Conservation (phyloP, 106 monocot species). For the Phalaenopsis aphrodite region DNA sequence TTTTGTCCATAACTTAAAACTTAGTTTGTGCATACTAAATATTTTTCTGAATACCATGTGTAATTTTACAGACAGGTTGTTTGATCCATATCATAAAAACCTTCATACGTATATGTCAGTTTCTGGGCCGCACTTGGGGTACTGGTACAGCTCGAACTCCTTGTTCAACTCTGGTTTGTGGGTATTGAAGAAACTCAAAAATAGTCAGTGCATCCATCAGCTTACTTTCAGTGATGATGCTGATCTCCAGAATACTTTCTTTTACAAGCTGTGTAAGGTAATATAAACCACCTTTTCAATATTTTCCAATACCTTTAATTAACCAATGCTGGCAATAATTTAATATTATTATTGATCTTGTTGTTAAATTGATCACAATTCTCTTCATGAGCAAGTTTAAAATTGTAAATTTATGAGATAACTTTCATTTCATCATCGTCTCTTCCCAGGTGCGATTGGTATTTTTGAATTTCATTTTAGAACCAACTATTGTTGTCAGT, state of each 20-base stretch:
- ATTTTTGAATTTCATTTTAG: neutral
- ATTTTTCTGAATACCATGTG: slow-evolving; percentile 8
- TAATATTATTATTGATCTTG: neutral
- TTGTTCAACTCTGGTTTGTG: slow-evolving; percentile 96
- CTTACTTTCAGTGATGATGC: slow-evolving; percentile 88
- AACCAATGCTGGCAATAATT: neutral
- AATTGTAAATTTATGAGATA: neutral
- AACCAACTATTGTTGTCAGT: neutral
- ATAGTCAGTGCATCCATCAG: slow-evolving; percentile 82
- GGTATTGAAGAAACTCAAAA: slow-evolving; percentile 91
- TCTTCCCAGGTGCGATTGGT: neutral
- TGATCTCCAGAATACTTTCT: slow-evolving; percentile 84
- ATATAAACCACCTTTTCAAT: neutral
- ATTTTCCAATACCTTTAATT: neutral
- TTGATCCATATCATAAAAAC: slow-evolving; percentile 69
- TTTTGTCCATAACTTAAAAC: slow-evolving; percentile 18
- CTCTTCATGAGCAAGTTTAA: neutral
- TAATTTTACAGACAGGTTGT: slow-evolving; percentile 44
- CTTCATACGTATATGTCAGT: slow-evolving; percentile 88
- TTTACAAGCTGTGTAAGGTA: slow-evolving; percentile 98
- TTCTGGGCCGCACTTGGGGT: slow-evolving; percentile 92
- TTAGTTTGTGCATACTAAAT: slow-evolving; percentile 1
- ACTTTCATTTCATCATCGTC: neutral
- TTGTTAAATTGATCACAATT: neutral
- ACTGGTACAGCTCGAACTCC: slow-evolving; percentile 93